phyloP scores from a whole-genome alignment of 225 moss, liverwort and hornwort species.

The Ulota crispa region DNA sequence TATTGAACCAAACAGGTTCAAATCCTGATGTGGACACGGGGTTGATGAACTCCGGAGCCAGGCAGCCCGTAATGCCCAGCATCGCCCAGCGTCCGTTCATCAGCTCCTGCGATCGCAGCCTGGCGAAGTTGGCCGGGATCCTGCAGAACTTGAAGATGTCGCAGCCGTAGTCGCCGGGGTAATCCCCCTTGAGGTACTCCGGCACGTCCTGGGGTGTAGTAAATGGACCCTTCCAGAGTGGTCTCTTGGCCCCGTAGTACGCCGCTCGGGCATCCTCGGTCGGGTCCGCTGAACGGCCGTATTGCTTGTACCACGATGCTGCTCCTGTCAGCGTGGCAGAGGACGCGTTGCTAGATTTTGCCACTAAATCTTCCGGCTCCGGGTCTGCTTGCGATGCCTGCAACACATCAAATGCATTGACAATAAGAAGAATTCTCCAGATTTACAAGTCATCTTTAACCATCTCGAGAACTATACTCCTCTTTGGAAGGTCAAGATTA shows the following conservation, averaged over 20 bases:
- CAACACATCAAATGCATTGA: background rate
- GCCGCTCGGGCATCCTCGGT: constrained; percentile 39
- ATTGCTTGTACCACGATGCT: constrained; percentile 47
- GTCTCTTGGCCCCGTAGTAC: constrained; percentile 42
- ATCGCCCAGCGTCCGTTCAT: constrained; percentile 60
- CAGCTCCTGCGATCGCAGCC: constrained; percentile 43
- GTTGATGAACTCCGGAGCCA: constrained; percentile 40
- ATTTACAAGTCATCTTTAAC: background rate
- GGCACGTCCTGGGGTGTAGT: constrained; percentile 28
- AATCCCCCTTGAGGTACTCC: constrained; percentile 40
- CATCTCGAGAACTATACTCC: background rate
- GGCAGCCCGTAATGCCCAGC: constrained; percentile 45
- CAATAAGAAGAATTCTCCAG: background rate
- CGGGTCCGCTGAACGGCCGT: constrained; percentile 32
- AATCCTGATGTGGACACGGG: constrained; percentile 22
- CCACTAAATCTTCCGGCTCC: constrained; percentile 43
- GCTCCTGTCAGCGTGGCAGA: background rate
- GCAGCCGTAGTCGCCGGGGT: constrained; percentile 52
- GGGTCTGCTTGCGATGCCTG: constrained; percentile 51
- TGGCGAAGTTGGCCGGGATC: constrained; percentile 31
- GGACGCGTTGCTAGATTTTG: constrained; percentile 7
- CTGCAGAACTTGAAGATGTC: constrained; percentile 40
- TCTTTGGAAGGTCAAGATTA: background rate
- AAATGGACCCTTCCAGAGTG: constrained; percentile 39
- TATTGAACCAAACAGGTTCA: constrained; percentile 48